Base-by-base conservation (phyloP, 2,329 filamentous ascomycete species). In the Xylaria sp. region DNA sequence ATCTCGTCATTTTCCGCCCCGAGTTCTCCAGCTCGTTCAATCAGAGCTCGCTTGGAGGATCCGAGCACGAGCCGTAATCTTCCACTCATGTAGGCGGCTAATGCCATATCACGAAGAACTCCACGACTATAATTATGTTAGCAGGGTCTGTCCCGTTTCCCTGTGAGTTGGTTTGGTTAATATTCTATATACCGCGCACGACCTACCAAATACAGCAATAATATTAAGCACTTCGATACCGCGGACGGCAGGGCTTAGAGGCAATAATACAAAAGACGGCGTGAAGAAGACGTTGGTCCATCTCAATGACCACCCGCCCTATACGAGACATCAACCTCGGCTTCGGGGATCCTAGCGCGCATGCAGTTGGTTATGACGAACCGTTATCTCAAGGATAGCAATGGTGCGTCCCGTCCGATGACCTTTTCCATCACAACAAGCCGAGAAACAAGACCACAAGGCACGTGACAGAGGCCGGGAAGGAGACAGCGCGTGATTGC, bases 241-340 rank as follows among this genome's bases (percentile, higher is more conserved):
- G 23, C 85, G 82, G 20, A 90, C 86, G 0, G 83, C 72, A 1
- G 86, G 83, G 71, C 86, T 89, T 1, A 90, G 80, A 7, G 88
- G 87, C 0, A 90, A 79, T 33, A 88, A 80, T 8, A 90, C 83
- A 78, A 90, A 90, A 0, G 86, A 85, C 9, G 87, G 88, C 2
- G 85, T 87, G 72, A 90, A 89, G 72, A 88, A 84, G 60, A 89
- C 79, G 66, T 85, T 88, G 73, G 90, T 88, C 82, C 87, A 89
- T 52, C 84, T 82, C 31, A 89, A 79, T 6, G 86, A 83, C 83
- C 87, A 90, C 8, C 85, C 84, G 55, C 85, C 85, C 86, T 89
- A 68, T 5, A n/a, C 15, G 2, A 15, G 23, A 20, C 2, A 25
- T 67, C 58, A 52, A 39, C 31, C 15, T 10, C 55, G 1, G 39